phyloP scores from a whole-genome alignment of 129 eudicot genomes.

The Smallanthus sonchifolius region DNA sequence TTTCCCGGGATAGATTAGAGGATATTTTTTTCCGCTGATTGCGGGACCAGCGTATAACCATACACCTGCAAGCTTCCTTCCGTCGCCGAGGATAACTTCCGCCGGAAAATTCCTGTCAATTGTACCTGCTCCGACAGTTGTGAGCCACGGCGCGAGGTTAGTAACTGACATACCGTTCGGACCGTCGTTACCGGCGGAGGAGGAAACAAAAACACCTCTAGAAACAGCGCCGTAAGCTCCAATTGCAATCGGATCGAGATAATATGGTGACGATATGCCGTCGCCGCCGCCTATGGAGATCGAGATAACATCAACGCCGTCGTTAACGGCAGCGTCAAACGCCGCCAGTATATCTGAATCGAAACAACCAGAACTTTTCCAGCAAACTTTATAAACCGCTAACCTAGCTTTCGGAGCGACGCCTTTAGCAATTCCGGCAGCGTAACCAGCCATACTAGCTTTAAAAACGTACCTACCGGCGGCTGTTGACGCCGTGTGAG shows the following conservation, averaged over 20 bases:
- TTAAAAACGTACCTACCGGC: conserved; percentile 71
- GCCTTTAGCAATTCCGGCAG: conserved; percentile 81
- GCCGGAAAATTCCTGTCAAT: conserved; percentile 86
- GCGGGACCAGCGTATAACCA: conserved; percentile 73
- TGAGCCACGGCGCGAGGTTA: conserved; percentile 82
- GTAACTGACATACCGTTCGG: conserved; percentile 91
- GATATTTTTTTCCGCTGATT: conserved; percentile 56
- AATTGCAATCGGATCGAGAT: conserved; percentile 86
- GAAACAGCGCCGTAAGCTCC: conserved; percentile 87
- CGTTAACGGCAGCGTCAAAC: conserved; percentile 73
- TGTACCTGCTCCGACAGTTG: conserved; percentile 87
- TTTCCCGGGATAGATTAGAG: conserved; percentile 72
- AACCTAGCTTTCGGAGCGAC: conserved; percentile 86
- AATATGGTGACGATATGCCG: conserved; percentile 81
- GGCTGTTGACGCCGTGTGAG: conserved; percentile 90
- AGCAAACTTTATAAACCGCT: conserved; percentile 82
- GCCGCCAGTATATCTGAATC: conserved; percentile 87
- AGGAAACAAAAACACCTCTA: conserved; percentile 74
- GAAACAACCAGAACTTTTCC: conserved; percentile 75
- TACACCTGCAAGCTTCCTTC: conserved; percentile 62
- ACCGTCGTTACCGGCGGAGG: conserved; percentile 90
- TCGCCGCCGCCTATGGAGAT: conserved; percentile 93
- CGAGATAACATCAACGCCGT: conserved; percentile 83
- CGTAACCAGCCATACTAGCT: conserved; percentile 79
- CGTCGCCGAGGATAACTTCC: conserved; percentile 62